Evolutionary conservation across 805 yeast species (phyloP).

Genomic region (Metschnikowia kofuensis): DNA sequence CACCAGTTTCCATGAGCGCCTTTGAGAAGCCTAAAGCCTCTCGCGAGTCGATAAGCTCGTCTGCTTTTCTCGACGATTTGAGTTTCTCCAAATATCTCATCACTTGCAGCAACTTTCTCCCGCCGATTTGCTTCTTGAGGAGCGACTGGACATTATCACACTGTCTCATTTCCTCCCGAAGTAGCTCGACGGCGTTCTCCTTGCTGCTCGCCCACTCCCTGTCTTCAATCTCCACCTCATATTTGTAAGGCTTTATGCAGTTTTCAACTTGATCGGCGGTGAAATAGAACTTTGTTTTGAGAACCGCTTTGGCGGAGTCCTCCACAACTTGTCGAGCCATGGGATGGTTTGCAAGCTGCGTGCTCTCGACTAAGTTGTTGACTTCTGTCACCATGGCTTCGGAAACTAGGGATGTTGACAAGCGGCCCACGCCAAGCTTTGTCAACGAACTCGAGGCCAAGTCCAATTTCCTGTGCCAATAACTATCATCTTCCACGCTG

Average conservation of each 20-base stretch:
- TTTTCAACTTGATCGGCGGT: slow-evolving; percentile 99
- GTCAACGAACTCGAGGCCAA: slow-evolving; percentile 80
- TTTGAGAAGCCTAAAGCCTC: slow-evolving; percentile 86
- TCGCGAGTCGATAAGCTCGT: slow-evolving; percentile 42
- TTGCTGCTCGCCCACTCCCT: slow-evolving; percentile 86
- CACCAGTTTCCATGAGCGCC: slow-evolving; percentile 70
- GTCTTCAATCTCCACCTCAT: slow-evolving; percentile 94
- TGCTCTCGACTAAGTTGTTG: slow-evolving; percentile 64
- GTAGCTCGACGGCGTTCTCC: slow-evolving; percentile 67
- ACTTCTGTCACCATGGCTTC: slow-evolving; percentile 78
- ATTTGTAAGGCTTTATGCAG: slow-evolving; percentile 96
- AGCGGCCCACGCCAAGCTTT: slow-evolving; percentile 89
- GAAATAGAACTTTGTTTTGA: slow-evolving; percentile 74
- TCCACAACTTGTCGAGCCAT: slow-evolving; percentile 74
- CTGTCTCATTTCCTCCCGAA: slow-evolving; percentile 83
- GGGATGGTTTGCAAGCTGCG: slow-evolving; percentile 83
- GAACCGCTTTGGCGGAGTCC: slow-evolving; percentile 80
- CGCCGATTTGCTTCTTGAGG: slow-evolving; percentile 73
- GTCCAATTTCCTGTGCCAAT: slow-evolving; percentile 88
- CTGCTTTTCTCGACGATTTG: slow-evolving; percentile 31
- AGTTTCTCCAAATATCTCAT: slow-evolving; percentile 64
- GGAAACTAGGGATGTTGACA: slow-evolving; percentile 79
- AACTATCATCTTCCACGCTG: slow-evolving; percentile 57
- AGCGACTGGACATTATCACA: slow-evolving; percentile 62
- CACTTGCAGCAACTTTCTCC: slow-evolving; percentile 79